These are phyloP conservation scores for Lomentospora prolificans DNA, from an alignment of 2,329 filamentous ascomycete species.

Conservation along the genomic window DNA sequence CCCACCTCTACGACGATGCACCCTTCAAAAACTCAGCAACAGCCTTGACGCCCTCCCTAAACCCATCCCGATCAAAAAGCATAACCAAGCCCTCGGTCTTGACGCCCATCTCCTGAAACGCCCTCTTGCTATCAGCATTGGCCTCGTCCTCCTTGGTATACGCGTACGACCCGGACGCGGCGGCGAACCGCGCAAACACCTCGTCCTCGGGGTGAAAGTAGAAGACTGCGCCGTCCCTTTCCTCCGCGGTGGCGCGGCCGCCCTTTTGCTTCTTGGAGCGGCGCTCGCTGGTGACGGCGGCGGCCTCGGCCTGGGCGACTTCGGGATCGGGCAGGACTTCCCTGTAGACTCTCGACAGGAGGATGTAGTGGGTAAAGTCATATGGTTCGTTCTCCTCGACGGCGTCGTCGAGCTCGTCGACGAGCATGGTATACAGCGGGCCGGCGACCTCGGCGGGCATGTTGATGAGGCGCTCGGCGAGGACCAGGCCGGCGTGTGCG, in stretches of 20 bases:
- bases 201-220: constrained; percentile 98
- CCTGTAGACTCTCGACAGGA: constrained; percentile 84
- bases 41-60: constrained; percentile 65
- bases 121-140: constrained; percentile 80
- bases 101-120: constrained; percentile 89
- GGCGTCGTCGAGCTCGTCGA: constrained; percentile 83
- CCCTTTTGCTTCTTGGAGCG: constrained; percentile 50
- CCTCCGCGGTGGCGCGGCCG: constrained; percentile 30
- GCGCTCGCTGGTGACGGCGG: constrained; percentile 45
- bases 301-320: constrained; percentile 55
- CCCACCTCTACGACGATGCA: background rate
- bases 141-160: constrained; percentile 76
- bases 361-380: constrained; percentile 83
- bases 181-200: constrained; percentile 66
- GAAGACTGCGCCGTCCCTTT: constrained; percentile 49
- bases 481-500: constrained; percentile 67
- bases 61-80: constrained; percentile 71
- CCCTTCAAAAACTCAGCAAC: constrained; percentile 58
- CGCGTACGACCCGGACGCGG: constrained; percentile 59
- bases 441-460: constrained; percentile 89
- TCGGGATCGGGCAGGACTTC: constrained; percentile 46
- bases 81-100: constrained; percentile 77
- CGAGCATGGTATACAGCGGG: constrained; percentile 88
- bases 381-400: constrained; percentile 88
- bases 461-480: constrained; percentile 94